Base-by-base conservation (phyloP, 2,329 filamentous ascomycete genomes). In the Claviceps maximensis region DNA sequence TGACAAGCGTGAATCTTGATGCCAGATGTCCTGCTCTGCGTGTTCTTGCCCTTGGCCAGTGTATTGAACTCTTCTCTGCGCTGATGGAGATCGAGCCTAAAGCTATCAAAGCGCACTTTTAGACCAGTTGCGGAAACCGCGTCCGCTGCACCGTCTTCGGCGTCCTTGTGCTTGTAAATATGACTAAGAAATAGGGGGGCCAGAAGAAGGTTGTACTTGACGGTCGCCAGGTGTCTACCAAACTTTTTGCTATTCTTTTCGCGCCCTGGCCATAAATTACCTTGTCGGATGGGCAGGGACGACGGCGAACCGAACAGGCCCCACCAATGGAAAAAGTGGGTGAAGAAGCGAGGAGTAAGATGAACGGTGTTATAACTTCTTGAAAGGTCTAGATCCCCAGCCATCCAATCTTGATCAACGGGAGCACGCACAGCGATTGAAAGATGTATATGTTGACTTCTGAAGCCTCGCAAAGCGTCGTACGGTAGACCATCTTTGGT, bases 161-260 rank as follows among this genome's bases (percentile, higher is more conserved):
- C 82, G 63, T 98, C 93, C 66, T 96, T 96, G 72, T 98, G 93
- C 68, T 96, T 97, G 73, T 98, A 98, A 33, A 98, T 89, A 62
- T 98, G 93, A 60, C 90, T 94, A 57, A 98, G 80, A 67, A 95
- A 98, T 2, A 98, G 72, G 0, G 93, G 93, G 2, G 93, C 95
- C 17, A 98, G 74, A 3, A 97, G 77, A 23, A 98, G 72, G 57
- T 91, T 96, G 71, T 97, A 97, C 73, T 98, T 98, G 74, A 98
- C 90, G 9, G 94, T 98, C n/a, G 89, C 91, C 56, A 98, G 74
- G 69, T 98, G 94, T 49, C 93, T 82, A 15, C 91, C 91, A 66
- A 98, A 98, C 66, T 98, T 98, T 72, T 98, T 98, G 74, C 89
- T 96, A 47, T 89, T 93, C 74, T 95, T 96, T 60, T 96, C 93